Evolutionary conservation across 2,329 filamentous ascomycete species (phyloP).

Genomic region (Paecilomyces sp.): DNA sequence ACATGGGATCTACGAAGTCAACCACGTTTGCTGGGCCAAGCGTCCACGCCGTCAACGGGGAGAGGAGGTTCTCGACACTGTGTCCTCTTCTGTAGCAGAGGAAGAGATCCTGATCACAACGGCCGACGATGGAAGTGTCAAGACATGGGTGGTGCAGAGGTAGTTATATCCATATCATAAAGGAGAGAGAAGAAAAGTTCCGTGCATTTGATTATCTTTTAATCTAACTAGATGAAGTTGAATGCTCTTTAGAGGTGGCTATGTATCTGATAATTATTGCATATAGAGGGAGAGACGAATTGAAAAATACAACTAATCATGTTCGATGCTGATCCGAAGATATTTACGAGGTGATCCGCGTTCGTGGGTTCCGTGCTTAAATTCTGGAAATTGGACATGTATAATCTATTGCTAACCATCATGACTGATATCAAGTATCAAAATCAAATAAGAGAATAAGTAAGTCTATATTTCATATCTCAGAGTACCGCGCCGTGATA

Average conservation of each 20-base stretch:
- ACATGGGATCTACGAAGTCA: slow-evolving; percentile 90
- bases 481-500: neutral
- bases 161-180: slow-evolving; percentile 5
- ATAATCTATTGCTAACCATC: neutral
- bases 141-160: slow-evolving; percentile 62
- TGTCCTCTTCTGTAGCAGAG: slow-evolving; percentile 27
- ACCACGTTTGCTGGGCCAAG: slow-evolving; percentile 82
- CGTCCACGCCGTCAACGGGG: slow-evolving; percentile 59
- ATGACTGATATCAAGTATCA: neutral
- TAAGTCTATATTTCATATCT: neutral
- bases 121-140: slow-evolving; percentile 83
- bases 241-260: neutral
- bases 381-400: neutral
- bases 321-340: too few species aligned
- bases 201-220: too few species aligned
- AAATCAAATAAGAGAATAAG: neutral
- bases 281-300: neutral
- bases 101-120: slow-evolving; percentile 88
- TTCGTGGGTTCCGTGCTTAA: neutral
- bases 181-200: slow-evolving; percentile 1
- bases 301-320: neutral
- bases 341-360: too few species aligned
- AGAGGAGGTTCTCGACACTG: slow-evolving; percentile 28
- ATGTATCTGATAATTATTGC: neutral
- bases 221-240: too few species aligned